A percentile compares a stretch with the other conserved stretches of the same genome.
Conservation (phyloP, 805 yeast genomes). For the Blastobotrys muscicola region DNA sequence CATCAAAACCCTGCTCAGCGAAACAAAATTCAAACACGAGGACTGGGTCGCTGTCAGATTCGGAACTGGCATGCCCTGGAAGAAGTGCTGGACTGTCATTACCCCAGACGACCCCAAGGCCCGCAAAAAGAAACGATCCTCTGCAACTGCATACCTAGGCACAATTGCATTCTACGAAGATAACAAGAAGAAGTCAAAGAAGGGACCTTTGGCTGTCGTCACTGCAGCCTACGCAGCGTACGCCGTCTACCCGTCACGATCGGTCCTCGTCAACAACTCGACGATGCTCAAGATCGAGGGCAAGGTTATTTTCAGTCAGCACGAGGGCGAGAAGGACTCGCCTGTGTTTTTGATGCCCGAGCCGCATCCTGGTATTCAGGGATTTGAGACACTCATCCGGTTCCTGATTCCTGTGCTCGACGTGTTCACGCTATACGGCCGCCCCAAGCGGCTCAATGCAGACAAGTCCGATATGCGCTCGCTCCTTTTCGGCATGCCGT, state of each 20-base stretch:
- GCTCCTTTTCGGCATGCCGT: slow-evolving; percentile 72
- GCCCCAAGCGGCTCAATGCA: slow-evolving; percentile 67
- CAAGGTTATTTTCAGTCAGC: slow-evolving; percentile 36
- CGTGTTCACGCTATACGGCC: slow-evolving; percentile 69
- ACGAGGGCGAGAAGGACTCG: slow-evolving; percentile 40
- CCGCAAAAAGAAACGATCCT: slow-evolving; percentile 32
- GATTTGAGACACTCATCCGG: slow-evolving; percentile 76
- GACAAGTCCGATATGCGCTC: slow-evolving; percentile 59
- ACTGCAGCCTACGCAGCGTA: slow-evolving; percentile 60
- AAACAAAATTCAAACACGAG: slow-evolving; percentile 76
- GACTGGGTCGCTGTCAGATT: slow-evolving; percentile 94
- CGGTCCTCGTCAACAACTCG: slow-evolving; percentile 69
- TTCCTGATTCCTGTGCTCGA: slow-evolving; percentile 68
- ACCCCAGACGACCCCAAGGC: slow-evolving; percentile 41
- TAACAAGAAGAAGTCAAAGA: slow-evolving; percentile 53
- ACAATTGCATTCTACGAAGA: slow-evolving; percentile 71
- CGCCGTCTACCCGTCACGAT: slow-evolving; percentile 89
- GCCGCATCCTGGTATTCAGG: slow-evolving; percentile 71
- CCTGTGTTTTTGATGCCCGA: slow-evolving; percentile 77
- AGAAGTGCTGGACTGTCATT: slow-evolving; percentile 82
- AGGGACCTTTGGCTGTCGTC: slow-evolving; percentile 69
- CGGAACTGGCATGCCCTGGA: slow-evolving; percentile 98
- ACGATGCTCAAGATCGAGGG: slow-evolving; percentile 90
- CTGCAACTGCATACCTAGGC: slow-evolving; percentile 49
- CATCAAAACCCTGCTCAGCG: slow-evolving; percentile 74